Conservation (phyloP, 2,329 filamentous ascomycete genomes). For the Penicillium sp. region DNA sequence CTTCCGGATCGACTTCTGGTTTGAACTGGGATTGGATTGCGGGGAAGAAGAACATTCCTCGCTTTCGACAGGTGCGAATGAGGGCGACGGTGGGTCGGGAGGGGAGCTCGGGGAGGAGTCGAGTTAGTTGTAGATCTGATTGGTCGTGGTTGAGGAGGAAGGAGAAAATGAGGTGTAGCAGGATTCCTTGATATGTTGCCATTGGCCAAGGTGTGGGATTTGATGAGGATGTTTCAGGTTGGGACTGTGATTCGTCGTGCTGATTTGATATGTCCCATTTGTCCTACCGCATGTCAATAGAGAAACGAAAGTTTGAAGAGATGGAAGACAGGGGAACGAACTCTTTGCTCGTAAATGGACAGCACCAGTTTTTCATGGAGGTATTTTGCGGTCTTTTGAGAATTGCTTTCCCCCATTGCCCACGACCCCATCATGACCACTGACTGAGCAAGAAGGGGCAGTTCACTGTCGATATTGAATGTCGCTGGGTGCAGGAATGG, state of each 20-base stretch:
- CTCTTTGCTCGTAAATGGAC: conserved; percentile 22
- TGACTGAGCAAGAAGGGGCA: conserved; percentile 22
- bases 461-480: conserved; percentile 19
- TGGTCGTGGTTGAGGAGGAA: conserved; percentile 3
- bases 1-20: conserved; percentile 8
- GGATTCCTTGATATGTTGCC: conserved; percentile 29
- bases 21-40: conserved; percentile 20
- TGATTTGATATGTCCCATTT: conserved; percentile 7
- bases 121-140: conserved; percentile 1
- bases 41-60: conserved; percentile 27
- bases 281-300: neutral
- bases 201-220: conserved; percentile 24
- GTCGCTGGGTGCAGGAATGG: conserved; percentile 23
- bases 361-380: conserved; percentile 20
- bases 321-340: neutral
- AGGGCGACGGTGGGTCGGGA: conserved; percentile 20
- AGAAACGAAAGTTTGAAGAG: neutral
- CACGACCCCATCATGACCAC: conserved; percentile 26
- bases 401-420: conserved; percentile 12
- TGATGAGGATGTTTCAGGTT: neutral
- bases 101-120: neutral
- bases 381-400: conserved; percentile 14
- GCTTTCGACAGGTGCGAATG: conserved; percentile 16
- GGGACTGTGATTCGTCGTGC: neutral
- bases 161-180: conserved; percentile 30